Conservation (phyloP, 306 rosid genomes). For the Cicer judaicum region DNA sequence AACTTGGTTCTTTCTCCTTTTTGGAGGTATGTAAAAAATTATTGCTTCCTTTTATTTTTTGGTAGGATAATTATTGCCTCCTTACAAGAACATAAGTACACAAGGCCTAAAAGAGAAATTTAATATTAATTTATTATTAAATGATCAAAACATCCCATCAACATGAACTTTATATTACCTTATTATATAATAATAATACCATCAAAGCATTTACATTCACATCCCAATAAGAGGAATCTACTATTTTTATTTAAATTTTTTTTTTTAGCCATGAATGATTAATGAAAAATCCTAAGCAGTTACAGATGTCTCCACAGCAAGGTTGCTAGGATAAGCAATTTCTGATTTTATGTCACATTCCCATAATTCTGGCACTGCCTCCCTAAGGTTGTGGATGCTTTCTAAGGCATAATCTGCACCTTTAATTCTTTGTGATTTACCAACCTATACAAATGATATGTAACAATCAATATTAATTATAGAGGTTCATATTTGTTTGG, state of each 20-base stretch:
- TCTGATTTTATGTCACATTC: slow-evolving; percentile 72
- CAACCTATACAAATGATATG: slow-evolving; percentile 57
- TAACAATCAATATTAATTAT: slow-evolving; percentile 12
- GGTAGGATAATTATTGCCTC: background rate
- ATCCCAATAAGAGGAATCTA: slow-evolving; percentile 8
- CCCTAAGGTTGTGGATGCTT: slow-evolving; percentile 93
- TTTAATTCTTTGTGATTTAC: slow-evolving; percentile 80
- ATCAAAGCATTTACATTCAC: slow-evolving; percentile 44
- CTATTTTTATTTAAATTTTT: background rate
- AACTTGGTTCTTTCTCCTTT: background rate
- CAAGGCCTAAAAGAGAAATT: slow-evolving; percentile 9
- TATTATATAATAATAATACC: slow-evolving; percentile 22
- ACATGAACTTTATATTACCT: slow-evolving; percentile 42
- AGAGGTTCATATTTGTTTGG: slow-evolving; percentile 27
- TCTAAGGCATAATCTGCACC: slow-evolving; percentile 95
- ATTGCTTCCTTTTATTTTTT: background rate
- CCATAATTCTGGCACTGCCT: slow-evolving; percentile 90
- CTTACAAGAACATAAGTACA: background rate
- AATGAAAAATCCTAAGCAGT: slow-evolving; percentile 56
- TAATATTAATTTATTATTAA: slow-evolving; percentile 40
- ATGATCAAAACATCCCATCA: slow-evolving; percentile 35
- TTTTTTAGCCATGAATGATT: background rate
- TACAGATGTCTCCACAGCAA: slow-evolving; percentile 87
- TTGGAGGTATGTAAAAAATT: slow-evolving; percentile 2
- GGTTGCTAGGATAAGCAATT: slow-evolving; percentile 67